Evolutionary conservation across 2,329 filamentous ascomycete species (phyloP), one percentile per base, ranked within the genome.

Genomic region (Calonectria pseudoreteaudii): DNA sequence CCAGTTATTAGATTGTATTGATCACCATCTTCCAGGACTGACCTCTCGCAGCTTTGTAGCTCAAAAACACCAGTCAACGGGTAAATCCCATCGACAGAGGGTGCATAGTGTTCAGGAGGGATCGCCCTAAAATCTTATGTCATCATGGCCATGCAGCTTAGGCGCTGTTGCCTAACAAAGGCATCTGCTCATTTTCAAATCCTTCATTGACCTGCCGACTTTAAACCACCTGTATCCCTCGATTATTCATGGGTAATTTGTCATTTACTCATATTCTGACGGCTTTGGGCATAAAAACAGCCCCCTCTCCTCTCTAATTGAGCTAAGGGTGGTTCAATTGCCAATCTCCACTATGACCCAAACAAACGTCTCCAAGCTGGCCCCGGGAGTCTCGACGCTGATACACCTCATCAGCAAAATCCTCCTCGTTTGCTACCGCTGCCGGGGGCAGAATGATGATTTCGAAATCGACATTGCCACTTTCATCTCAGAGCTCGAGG

Each of bases 371-470:
- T 60, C 56, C 26, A 60, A 41, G 11, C 6, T 60, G 13, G 34
- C 44, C 10, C 30, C 62, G 13, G 44, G 62, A 5, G 16, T 66
- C 11, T n/a, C 31, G 2, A 36, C 44, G 5, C 62, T 66, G 20
- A n/a, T 66, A 28, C n/a, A 66, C 9, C 8, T 66, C 11, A 31
- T 20, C 6, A 26, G 28, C 4, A 52, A 49, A 20, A 23, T 66
- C 26, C 62, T 66, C 6, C 44, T 66, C 5, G 47, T 20, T 3
- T 66, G 62, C 16, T 66, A 66, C 11, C 62, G 62, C 13, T 50
- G 30, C 20, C 44, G 62, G 1, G 62, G 31, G 11, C 62, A 66
- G 13, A 52, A 50, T 16, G 23, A 16, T 8, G 62, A 50, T 20
- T 52, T 50, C 26, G 62, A 66, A 26, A 31, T 20, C 20, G 62